These are phyloP conservation scores for Cylindrotheca closterium DNA, from an alignment of 108 stramenopile species.

Conservation along the genomic window DNA sequence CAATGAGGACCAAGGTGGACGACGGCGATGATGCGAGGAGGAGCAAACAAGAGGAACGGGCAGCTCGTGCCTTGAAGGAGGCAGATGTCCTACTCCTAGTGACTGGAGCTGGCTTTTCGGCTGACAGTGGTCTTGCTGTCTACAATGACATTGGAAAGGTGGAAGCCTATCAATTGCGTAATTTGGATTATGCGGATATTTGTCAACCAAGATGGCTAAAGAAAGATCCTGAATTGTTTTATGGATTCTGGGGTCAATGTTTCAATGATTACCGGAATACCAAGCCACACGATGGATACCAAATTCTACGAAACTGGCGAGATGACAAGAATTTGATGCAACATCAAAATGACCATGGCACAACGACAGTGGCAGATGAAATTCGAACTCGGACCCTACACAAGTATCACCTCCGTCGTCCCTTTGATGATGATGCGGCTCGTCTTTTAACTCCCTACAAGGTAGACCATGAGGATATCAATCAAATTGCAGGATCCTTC, in stretches of 20 bases:
- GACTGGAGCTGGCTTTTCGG: slow-evolving; percentile 53
- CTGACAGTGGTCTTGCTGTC: slow-evolving; percentile 46
- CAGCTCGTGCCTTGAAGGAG: slow-evolving; percentile 27
- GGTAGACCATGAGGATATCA: slow-evolving; percentile 1
- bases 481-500: slow-evolving; percentile 34
- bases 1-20: too few species aligned
- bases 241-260: slow-evolving; percentile 49
- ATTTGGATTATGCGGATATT: slow-evolving; percentile 37
- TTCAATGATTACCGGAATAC: slow-evolving; percentile 36
- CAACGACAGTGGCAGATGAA: too few species aligned
- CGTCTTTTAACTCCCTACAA: too few species aligned
- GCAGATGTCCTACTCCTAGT: slow-evolving; percentile 51
- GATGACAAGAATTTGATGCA: slow-evolving; percentile 4
- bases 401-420: too few species aligned
- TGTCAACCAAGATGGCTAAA: slow-evolving; percentile 37
- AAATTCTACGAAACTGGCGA: slow-evolving; percentile 51
- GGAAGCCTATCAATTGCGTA: background rate
- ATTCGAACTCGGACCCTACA: too few species aligned
- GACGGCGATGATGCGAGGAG: too few species aligned
- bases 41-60: too few species aligned
- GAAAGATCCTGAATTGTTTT: slow-evolving; percentile 26
- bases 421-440: too few species aligned
- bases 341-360: background rate
- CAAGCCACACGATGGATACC: slow-evolving; percentile 55
- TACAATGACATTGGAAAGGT: slow-evolving; percentile 28